Evolutionary conservation across 805 yeast genomes (phyloP).

Genomic region (Suhomyces pyralidae): DNA sequence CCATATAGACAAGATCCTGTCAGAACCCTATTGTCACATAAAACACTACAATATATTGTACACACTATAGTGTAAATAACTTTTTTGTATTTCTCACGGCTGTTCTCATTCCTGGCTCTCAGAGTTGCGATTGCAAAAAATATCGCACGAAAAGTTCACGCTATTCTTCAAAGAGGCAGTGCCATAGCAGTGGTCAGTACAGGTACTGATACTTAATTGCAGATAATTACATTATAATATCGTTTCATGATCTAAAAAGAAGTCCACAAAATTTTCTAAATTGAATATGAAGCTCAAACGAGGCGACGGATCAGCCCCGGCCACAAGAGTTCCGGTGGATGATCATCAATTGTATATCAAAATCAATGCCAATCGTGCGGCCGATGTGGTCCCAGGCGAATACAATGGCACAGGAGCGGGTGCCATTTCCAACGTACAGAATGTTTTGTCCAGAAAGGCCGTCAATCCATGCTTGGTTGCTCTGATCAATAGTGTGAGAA

Average conservation of each 20-base stretch:
- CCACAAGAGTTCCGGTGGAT: neutral
- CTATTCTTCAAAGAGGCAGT: neutral
- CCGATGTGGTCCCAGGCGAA: conserved; percentile 29
- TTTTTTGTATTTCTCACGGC: too few relatives aligned
- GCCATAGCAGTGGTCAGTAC: neutral
- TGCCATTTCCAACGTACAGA: neutral
- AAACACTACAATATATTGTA: too few relatives aligned
- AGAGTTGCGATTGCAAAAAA: neutral
- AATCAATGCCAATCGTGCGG: conserved; percentile 38
- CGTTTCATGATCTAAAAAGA: neutral
- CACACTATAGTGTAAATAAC: too few relatives aligned
- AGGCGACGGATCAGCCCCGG: neutral
- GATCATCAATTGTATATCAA: conserved; percentile 20
- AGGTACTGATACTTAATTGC: neutral
- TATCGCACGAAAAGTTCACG: neutral
- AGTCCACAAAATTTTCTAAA: neutral
- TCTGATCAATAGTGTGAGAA: conserved; percentile 27
- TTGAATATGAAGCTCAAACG: neutral
- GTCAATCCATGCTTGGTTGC: conserved; percentile 39
- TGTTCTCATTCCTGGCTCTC: neutral
- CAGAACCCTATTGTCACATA: neutral
- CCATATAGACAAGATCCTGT: neutral
- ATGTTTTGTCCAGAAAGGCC: conserved; percentile 12
- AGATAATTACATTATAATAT: neutral
- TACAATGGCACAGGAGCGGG: neutral